Evolutionary conservation across 805 yeast genomes (phyloP).

Genomic region (Yarrowia sp.): DNA sequence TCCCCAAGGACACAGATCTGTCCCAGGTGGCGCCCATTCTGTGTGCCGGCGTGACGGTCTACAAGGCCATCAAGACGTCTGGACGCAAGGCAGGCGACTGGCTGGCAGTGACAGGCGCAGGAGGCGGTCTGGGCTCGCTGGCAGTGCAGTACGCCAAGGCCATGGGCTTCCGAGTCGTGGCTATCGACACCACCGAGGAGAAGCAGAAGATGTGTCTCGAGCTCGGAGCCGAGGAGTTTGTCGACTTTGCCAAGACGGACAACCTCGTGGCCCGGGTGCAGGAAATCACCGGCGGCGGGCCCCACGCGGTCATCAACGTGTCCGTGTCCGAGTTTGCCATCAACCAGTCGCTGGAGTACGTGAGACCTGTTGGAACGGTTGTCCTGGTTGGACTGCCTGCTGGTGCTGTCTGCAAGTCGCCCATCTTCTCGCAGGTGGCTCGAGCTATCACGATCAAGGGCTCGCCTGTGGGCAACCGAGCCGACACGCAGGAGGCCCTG

Average conservation of each 20-base stretch:
- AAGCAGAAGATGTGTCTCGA: constrained; percentile 61
- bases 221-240: constrained; percentile 69
- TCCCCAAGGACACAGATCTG: constrained; percentile 75
- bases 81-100: constrained; percentile 71
- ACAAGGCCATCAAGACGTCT: constrained; percentile 87
- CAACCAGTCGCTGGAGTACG: constrained; percentile 56
- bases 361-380: constrained; percentile 62
- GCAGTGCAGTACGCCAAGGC: constrained; percentile 79
- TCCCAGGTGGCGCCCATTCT: constrained; percentile 80
- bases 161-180: constrained; percentile 76
- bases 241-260: constrained; percentile 61
- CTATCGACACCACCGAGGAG: constrained; percentile 72
- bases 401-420: constrained; percentile 59
- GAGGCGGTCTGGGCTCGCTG: constrained; percentile 79
- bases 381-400: constrained; percentile 70
- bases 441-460: constrained; percentile 62
- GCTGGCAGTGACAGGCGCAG: constrained; percentile 81
- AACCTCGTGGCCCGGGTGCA: constrained; percentile 57
- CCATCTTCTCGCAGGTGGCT: constrained; percentile 62
- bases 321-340: constrained; percentile 68
- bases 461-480: constrained; percentile 67
- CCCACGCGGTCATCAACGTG: constrained; percentile 73
- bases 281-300: constrained; percentile 65
- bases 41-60: constrained; percentile 91
- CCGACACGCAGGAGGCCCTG: constrained; percentile 64